These are phyloP conservation scores for Pythium chondricola DNA, from an alignment of 352 stramenopile species.

Conservation along the genomic window DNA sequence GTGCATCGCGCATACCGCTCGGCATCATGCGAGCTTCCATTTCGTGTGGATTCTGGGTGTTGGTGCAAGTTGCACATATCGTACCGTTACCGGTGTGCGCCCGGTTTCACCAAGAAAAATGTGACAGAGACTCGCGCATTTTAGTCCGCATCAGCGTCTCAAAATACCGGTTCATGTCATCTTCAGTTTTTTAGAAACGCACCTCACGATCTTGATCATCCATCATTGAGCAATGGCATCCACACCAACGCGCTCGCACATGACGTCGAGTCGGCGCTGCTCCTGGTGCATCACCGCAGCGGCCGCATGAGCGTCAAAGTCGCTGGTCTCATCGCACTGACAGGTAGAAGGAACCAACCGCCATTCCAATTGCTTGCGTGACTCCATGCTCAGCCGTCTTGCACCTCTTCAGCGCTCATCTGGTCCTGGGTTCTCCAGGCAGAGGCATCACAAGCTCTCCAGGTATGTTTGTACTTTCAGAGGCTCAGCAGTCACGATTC, in stretches of 20 bases:
- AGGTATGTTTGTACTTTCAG: background rate
- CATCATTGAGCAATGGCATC: background rate
- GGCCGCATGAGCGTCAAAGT: background rate
- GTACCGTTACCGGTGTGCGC: no score
- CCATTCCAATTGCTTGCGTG: background rate
- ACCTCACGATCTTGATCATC: no score
- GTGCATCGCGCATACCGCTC: no score
- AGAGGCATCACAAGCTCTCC: slow-evolving; percentile 16
- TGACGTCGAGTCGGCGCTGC: background rate
- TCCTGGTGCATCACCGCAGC: background rate
- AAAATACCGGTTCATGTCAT: no score
- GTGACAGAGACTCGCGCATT: no score
- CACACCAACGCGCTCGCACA: background rate
- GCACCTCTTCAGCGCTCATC: slow-evolving; percentile 16
- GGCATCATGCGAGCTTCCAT: no score
- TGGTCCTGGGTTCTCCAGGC: slow-evolving; percentile 22
- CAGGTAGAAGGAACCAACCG: background rate
- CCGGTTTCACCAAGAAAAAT: no score
- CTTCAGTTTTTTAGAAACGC: no score
- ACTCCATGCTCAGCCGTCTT: background rate
- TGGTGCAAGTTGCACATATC: no score
- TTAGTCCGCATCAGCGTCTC: no score
- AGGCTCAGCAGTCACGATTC: background rate
- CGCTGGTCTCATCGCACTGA: background rate
- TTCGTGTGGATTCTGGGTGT: no score